Base-by-base conservation (phyloP, 768 basidiomycete species). In the Symmetrospora coprosmae region DNA sequence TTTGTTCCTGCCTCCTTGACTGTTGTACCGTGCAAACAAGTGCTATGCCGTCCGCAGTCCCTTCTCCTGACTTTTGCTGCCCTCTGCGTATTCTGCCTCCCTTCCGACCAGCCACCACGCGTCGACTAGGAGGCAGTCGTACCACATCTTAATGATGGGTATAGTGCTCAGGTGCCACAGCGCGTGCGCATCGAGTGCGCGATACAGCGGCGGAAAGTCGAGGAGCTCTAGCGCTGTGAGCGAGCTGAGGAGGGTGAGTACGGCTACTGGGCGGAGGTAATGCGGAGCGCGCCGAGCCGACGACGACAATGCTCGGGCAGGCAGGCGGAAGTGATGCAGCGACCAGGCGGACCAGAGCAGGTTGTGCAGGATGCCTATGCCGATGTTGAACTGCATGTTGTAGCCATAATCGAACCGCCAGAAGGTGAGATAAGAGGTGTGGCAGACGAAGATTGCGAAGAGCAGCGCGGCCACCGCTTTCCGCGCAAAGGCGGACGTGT, bases 161-260 rank as follows among this genome's bases (percentile, higher is more conserved):
- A 79, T 83, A 0, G 92, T 99, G 2, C 81, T 78, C 7, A 85
- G 75, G 72, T 99, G 92, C 94, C 92, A 97, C 16, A 97, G 73
- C 2, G 88, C 78, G 71, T 96, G 94, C 0, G 91, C 89, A 69
- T 97, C 92, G 19, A 96, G 75, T 6, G 81, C 71, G 33, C 89
- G 72, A n/a, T 70, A 68, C 72, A 82, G 77, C 0, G 89, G 19
- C 0, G 89, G 80, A 68, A 97, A 97, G 70, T 99, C 92, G 64
- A 92, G 81, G 2, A 99, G 70, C 69, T 99, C 92, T 31, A 99
- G 77, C 1, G 76, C 75, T 2, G 83, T 87, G 14, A 87, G 85
- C 1, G 77, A 76, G 0, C 82, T 86, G 1, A 86, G 87, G 16
- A 86, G 71, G 11, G 78, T 66, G 2, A 87, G 83, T 60, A 88